Evolutionary conservation across 345 rosid genomes (phyloP), one percentile per base, ranked within the genome.

Genomic region (Diplotaxis tenuifolia): DNA sequence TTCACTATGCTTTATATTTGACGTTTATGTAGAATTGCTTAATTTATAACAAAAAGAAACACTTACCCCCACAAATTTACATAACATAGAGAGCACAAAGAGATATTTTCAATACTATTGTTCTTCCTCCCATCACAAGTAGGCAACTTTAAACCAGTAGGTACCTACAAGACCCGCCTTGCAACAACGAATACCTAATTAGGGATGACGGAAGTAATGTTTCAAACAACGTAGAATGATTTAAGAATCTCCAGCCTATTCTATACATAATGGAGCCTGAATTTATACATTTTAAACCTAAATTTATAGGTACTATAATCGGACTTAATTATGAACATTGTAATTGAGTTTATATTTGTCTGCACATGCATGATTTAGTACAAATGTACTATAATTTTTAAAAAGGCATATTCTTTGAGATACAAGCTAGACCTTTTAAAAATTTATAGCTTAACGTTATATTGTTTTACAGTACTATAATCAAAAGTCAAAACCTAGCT

Each of bases 1-100:
- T 25, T 25, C 28, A 25, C 28, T 25, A 25, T 25, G 28, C 28
- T 25, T 25, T 25, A 25, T 25, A 25, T 25, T 25, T 25, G 28
- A 25, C 4, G 28, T 25, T 25, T 25, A 25, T 3, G 28, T 25
- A 25, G 28, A 25, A 25, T 25, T 25, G 4, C 28, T 25, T 36
- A 36, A 10, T 36, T 36, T 9, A 36, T 36, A 11, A 2, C 11
- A 36, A 10, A 25, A 36, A 36, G 42, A 36, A 36, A 14, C 14
- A 36, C 14, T 36, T 32, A 27, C n/a, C 7, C 7, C 53, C 53
- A 36, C 63, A 38, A 68, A 34, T 54, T 12, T 23, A 6, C 78
- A 50, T 89, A 86, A 79, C 92, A 89, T 21, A 82, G 82, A 82
- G 82, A 61, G 67, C 68, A 20, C 55, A 81, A 65, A 61, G 82